Conservation (phyloP, 2,329 filamentous ascomycete genomes). For the Ceratocystis cubensis region DNA sequence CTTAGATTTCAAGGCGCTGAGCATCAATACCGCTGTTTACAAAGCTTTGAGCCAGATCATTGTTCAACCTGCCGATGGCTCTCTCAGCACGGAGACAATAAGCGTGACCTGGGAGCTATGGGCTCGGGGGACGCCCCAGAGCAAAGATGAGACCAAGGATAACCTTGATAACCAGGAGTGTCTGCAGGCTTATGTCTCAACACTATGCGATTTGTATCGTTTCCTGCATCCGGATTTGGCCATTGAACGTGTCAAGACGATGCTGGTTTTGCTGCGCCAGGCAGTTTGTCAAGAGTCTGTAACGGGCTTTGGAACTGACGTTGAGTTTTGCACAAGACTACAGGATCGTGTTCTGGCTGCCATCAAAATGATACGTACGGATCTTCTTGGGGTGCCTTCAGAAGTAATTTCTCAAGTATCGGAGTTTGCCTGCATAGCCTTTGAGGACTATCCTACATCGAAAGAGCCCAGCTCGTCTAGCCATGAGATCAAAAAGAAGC, state of each 20-base stretch:
- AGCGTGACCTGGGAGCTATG: constrained; percentile 57
- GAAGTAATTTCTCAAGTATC: constrained; percentile 58
- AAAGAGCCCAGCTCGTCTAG: constrained; percentile 28
- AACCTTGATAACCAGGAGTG: constrained; percentile 61
- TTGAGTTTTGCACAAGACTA: constrained; percentile 59
- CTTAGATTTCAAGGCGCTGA: constrained; percentile 50
- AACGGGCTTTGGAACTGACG: constrained; percentile 55
- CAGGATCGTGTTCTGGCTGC: constrained; percentile 58
- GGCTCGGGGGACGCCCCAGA: constrained; percentile 42
- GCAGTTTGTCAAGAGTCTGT: constrained; percentile 59
- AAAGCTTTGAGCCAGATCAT: constrained; percentile 54
- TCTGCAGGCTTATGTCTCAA: constrained; percentile 69
- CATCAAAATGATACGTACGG: constrained; percentile 54
- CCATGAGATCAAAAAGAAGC: constrained; percentile 31
- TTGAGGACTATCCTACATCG: constrained; percentile 27
- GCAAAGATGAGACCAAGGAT: constrained; percentile 28
- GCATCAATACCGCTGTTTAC: constrained; percentile 59
- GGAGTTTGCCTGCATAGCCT: constrained; percentile 59
- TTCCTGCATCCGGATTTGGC: constrained; percentile 55
- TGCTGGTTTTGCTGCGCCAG: constrained; percentile 57
- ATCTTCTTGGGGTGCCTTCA: constrained; percentile 51
- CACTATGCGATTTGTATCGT: constrained; percentile 64
- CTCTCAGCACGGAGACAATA: constrained; percentile 41
- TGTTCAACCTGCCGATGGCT: constrained; percentile 35
- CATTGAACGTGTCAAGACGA: constrained; percentile 48